A percentile compares a stretch with the other conserved stretches of the same genome.
Conservation (phyloP, 2,329 filamentous ascomycete genomes). For the Neonectria sp. region DNA sequence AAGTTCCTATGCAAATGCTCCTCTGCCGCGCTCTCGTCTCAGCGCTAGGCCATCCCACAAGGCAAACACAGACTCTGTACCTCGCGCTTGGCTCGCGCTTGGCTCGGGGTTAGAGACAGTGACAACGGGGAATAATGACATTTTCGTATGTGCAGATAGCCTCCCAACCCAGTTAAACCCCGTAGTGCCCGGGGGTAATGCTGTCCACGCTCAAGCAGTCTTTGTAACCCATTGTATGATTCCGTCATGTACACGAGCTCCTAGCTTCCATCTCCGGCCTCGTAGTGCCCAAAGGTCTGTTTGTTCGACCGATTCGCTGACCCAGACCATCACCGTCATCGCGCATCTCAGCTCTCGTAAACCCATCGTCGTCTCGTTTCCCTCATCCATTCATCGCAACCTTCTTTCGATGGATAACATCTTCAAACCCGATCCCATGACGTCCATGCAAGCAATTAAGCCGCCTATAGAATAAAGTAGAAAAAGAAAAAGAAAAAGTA, state of each 20-base stretch:
- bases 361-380: slow-evolving; percentile 39
- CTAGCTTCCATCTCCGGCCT: slow-evolving; percentile 19
- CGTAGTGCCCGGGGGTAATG: slow-evolving; percentile 6
- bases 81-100: not conserved
- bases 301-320: slow-evolving; percentile 23
- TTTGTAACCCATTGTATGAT: slow-evolving; percentile 18
- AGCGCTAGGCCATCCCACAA: not conserved
- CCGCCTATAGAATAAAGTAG: slow-evolving; percentile 38
- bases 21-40: slow-evolving; percentile 13
- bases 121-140: slow-evolving; percentile 1
- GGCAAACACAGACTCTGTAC: slow-evolving; percentile 4
- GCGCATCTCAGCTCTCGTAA: slow-evolving; percentile 24
- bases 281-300: slow-evolving; percentile 15
- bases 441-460: slow-evolving; percentile 34
- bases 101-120: not conserved
- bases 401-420: slow-evolving; percentile 24
- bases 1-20: slow-evolving; percentile 45
- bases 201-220: slow-evolving; percentile 28
- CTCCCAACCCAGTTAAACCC: slow-evolving; percentile 9
- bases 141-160: slow-evolving; percentile 14
- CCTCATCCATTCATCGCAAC: slow-evolving; percentile 28
- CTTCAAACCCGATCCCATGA: not conserved
- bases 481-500: slow-evolving; percentile 16
- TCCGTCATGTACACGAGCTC: slow-evolving; percentile 20
- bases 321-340: slow-evolving; percentile 25